phyloP scores from a whole-genome alignment of 441 rosid species.

The Populus hybrid region DNA sequence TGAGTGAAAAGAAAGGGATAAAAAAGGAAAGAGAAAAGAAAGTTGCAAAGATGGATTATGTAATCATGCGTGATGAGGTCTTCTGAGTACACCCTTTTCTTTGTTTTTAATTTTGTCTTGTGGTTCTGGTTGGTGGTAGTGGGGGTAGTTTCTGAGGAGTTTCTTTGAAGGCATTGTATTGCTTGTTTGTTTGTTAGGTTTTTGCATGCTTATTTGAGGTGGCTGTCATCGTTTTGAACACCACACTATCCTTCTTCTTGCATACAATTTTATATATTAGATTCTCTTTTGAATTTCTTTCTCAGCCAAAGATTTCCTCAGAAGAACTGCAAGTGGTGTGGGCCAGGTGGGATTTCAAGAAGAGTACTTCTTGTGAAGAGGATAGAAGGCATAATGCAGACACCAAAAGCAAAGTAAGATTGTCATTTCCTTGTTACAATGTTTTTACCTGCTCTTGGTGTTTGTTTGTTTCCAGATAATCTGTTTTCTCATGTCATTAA shows the following conservation, averaged over 20 bases:
- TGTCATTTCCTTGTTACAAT: slow-evolving; percentile 16
- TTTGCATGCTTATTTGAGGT: too few species aligned
- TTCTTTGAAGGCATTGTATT: too few species aligned
- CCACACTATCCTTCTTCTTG: too few species aligned
- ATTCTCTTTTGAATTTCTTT: too few species aligned
- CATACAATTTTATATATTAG: too few species aligned
- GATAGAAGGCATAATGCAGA: slow-evolving; percentile 59
- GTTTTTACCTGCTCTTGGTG: not conserved
- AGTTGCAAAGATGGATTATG: slow-evolving; percentile 21
- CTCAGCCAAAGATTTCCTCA: too few species aligned
- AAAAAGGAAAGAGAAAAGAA: slow-evolving; percentile 5
- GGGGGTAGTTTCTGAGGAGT: too few species aligned
- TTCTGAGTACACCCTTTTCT: slow-evolving; percentile 35
- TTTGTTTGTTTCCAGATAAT: not conserved
- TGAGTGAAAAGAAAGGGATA: slow-evolving; percentile 37
- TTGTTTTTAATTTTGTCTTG: too few species aligned
- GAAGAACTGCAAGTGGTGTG: too few species aligned
- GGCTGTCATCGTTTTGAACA: too few species aligned
- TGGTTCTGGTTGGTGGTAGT: too few species aligned
- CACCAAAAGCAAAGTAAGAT: slow-evolving; percentile 76
- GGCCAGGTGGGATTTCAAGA: slow-evolving; percentile 48
- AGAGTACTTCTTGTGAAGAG: slow-evolving; percentile 26
- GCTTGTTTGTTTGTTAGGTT: too few species aligned
- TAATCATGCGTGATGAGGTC: slow-evolving; percentile 25
- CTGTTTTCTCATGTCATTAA: slow-evolving; percentile 5